Evolutionary conservation across 441 rosid species (phyloP).

Genomic region (Gossypium schwendimanii): DNA sequence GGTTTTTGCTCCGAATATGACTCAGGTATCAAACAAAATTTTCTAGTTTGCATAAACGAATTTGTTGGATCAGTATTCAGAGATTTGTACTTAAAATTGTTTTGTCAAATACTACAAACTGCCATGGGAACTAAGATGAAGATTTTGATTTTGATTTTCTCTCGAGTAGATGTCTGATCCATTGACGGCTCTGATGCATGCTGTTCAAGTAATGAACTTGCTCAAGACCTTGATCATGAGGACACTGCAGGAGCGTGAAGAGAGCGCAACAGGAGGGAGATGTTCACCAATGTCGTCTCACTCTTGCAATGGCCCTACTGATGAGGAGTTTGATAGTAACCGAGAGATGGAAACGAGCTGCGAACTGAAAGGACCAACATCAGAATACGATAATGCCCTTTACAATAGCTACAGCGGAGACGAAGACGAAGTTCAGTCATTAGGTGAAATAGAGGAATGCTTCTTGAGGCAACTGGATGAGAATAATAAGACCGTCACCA

Average conservation of each 20-base stretch:
- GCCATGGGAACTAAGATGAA: not conserved
- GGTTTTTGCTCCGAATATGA: slow-evolving; percentile 70
- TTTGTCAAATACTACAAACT: not conserved
- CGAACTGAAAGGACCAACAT: slow-evolving; percentile 48
- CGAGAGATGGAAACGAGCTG: slow-evolving; percentile 76
- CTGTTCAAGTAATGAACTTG: slow-evolving; percentile 77
- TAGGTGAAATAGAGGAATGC: slow-evolving; percentile 54
- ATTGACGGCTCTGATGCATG: slow-evolving; percentile 67
- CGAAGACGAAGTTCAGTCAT: slow-evolving; percentile 44
- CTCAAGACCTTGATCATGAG: slow-evolving; percentile 55
- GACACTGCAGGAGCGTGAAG: slow-evolving; percentile 50
- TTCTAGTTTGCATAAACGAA: not conserved
- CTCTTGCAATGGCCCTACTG: slow-evolving; percentile 47
- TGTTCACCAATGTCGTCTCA: slow-evolving; percentile 62
- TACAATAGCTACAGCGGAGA: slow-evolving; percentile 33
- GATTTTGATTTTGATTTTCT: not conserved
- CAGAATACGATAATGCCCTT: slow-evolving; percentile 41
- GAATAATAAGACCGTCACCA: slow-evolving; percentile 16
- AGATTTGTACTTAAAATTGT: not conserved
- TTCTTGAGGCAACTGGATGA: slow-evolving; percentile 58
- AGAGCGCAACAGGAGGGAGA: slow-evolving; percentile 48
- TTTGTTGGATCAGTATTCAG: not conserved
- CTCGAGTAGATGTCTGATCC: slow-evolving; percentile 63
- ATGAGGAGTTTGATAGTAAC: slow-evolving; percentile 58
- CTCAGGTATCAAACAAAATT: slow-evolving; percentile 34